These are phyloP conservation scores for Paraphaeosphaeria sporulosa DNA, from an alignment of 2,329 filamentous ascomycete genomes.

Conservation along the genomic window DNA sequence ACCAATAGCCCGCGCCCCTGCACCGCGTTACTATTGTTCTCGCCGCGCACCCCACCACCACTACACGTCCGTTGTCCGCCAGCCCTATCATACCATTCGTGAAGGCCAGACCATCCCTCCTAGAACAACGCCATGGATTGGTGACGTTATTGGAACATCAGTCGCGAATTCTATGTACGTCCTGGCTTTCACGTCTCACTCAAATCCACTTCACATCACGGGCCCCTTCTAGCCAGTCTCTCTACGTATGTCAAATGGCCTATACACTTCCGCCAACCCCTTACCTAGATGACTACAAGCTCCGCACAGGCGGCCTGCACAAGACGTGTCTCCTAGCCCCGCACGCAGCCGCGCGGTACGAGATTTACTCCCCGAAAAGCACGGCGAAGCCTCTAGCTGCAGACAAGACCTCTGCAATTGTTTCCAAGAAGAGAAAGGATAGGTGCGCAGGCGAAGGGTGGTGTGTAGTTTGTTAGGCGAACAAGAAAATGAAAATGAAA, in stretches of 20 bases:
- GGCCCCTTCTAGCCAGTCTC: too few relatives aligned
- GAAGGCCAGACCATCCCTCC: too few relatives aligned
- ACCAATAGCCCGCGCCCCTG: not conserved
- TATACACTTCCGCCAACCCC: not conserved
- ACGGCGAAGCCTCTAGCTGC: too few relatives aligned
- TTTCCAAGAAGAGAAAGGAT: not conserved
- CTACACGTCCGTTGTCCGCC: not conserved
- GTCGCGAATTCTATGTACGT: too few relatives aligned
- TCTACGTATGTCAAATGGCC: too few relatives aligned
- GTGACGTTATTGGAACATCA: too few relatives aligned
- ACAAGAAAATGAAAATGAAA: not conserved
- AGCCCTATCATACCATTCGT: too few relatives aligned
- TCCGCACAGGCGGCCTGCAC: conserved; percentile 2
- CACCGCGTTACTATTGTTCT: not conserved
- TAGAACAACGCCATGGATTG: too few relatives aligned
- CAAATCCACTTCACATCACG: too few relatives aligned
- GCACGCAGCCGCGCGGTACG: not conserved
- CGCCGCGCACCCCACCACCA: not conserved
- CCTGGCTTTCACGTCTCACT: too few relatives aligned
- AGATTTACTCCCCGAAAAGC: not conserved
- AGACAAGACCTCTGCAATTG: not conserved
- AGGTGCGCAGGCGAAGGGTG: not conserved
- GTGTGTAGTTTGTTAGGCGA: not conserved
- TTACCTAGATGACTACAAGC: conserved; percentile 10
- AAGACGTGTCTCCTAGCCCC: conserved; percentile 11